Evolutionary conservation across 192 early-diverging fungal species (phyloP).

Genomic region (Coemansia sp.): DNA sequence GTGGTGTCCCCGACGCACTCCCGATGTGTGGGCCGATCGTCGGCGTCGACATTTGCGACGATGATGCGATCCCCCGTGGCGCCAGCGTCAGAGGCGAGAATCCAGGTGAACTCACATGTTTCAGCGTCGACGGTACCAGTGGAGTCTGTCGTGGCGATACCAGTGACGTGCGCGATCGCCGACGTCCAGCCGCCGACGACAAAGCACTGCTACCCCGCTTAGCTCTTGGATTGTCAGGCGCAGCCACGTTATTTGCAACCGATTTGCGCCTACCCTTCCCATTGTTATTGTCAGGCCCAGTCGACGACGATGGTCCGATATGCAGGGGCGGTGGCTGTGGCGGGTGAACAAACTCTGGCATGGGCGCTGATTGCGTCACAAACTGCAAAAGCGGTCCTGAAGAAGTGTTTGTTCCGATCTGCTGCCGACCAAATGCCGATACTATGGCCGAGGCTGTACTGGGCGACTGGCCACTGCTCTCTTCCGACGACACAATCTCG

Average conservation of each 20-base stretch:
- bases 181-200: slow-evolving; percentile 7
- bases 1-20: slow-evolving; percentile 13
- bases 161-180: slow-evolving; percentile 21
- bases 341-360: slow-evolving; percentile 35
- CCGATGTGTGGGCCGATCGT: neutral
- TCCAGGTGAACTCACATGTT: slow-evolving; percentile 6
- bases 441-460: neutral
- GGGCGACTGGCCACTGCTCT: neutral
- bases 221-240: neutral
- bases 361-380: slow-evolving; percentile 39
- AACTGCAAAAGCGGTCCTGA: slow-evolving; percentile 8
- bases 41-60: slow-evolving; percentile 10
- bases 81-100: neutral
- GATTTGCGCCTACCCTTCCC: slow-evolving; percentile 13
- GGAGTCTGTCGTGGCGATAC: slow-evolving; percentile 40
- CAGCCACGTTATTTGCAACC: neutral
- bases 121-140: slow-evolving; percentile 38
- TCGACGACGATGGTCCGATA: slow-evolving; percentile 6
- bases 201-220: neutral
- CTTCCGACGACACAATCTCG: slow-evolving; percentile 10
- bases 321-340: slow-evolving; percentile 39
- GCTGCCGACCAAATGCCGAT: neutral
- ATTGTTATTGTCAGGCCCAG: neutral
- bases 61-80: neutral
- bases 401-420: too few relatives aligned